These are phyloP conservation scores for Volvariella volvacea DNA, from an alignment of 1,284 basidiomycete genomes.

Conservation along the genomic window DNA sequence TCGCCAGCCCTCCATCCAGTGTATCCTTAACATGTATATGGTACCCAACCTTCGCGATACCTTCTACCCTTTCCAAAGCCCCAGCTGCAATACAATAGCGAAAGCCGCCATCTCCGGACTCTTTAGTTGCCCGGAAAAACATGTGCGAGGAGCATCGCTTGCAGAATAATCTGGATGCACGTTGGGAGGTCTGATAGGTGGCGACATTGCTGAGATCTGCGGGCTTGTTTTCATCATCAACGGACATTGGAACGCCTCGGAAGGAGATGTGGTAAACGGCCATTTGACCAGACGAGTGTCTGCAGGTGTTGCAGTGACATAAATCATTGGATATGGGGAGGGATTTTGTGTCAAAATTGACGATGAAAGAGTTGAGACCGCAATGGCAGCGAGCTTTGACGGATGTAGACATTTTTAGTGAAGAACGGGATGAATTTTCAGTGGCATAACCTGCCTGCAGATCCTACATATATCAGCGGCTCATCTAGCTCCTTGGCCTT, in stretches of 20 bases:
- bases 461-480: too few species aligned
- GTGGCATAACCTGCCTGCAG: too few species aligned
- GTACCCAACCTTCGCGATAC: constrained; percentile 2
- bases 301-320: constrained; percentile 6
- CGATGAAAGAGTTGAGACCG: constrained; percentile 2
- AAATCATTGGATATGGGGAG: constrained; percentile 2
- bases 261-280: constrained; percentile 3
- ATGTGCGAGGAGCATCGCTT: constrained; percentile 4
- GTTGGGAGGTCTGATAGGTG: not conserved
- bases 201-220: not conserved
- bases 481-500: too few species aligned
- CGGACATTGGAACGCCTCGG: not conserved
- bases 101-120: not conserved
- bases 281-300: constrained; percentile 6
- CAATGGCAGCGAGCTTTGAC: constrained; percentile 4
- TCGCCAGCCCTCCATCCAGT: constrained; percentile 4
- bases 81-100: not conserved
- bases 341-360: not conserved
- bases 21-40: constrained; percentile 7
- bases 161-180: constrained; percentile 5
- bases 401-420: not conserved
- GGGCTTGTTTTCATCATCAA: not conserved
- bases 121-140: not conserved
- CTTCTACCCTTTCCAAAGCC: constrained; percentile 4
- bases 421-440: too few species aligned